Conservation (phyloP, 495 filamentous ascomycete genomes). For the Trichoderma asperelloides region DNA sequence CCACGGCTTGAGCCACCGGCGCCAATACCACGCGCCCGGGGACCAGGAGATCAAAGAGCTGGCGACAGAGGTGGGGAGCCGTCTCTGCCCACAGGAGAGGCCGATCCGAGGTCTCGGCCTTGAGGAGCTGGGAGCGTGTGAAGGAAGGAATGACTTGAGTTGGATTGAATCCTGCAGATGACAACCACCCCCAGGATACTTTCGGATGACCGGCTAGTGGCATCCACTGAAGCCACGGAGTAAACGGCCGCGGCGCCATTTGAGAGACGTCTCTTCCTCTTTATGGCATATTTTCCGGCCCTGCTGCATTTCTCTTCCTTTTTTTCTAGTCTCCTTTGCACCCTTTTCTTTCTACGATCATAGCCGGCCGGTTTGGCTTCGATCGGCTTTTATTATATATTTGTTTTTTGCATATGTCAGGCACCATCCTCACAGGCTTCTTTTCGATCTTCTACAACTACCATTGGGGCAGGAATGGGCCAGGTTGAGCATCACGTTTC, state of each 20-base stretch:
- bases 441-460: not conserved
- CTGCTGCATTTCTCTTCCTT: not conserved
- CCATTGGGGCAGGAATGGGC: not conserved
- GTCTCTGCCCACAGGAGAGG: not conserved
- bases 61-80: not conserved
- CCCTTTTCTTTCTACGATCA: not conserved
- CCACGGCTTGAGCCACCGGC: not conserved
- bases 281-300: not conserved
- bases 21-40: not conserved
- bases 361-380: not conserved
- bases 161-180: not conserved
- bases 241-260: not conserved
- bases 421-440: not conserved
- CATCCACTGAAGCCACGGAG: not conserved
- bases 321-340: not conserved
- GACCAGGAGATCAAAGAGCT: not conserved
- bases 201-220: not conserved
- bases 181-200: not conserved
- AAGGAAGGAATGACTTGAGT: not conserved
- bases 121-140: not conserved
- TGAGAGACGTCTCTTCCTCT: not conserved
- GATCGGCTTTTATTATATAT: not conserved
- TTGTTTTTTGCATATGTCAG: not conserved
- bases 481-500: not conserved
- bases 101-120: not conserved